A percentile compares a stretch with the other conserved stretches of the same genome.
These are phyloP conservation scores for Prosopis cineraria DNA, from an alignment of 306 rosid genomes.

Conservation along the genomic window DNA sequence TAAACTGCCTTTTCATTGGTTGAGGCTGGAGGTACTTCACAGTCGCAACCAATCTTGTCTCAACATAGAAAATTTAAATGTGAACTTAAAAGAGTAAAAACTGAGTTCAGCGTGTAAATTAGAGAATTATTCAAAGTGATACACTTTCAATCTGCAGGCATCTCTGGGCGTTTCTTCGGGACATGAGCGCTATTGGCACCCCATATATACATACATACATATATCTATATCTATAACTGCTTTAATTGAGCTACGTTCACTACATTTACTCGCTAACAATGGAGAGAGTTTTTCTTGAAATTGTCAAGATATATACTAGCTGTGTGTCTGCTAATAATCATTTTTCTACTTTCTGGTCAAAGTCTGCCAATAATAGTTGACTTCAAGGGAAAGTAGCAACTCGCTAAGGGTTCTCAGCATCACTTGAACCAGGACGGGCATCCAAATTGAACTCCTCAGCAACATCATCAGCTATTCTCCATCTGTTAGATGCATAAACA, in stretches of 20 bases:
- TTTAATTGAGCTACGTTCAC: background rate
- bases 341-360: background rate
- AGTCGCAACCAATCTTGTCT: background rate
- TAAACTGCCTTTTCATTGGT: background rate
- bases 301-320: constrained; percentile 26
- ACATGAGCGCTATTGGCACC: constrained; percentile 8
- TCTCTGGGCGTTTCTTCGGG: constrained; percentile 1
- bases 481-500: constrained; percentile 40
- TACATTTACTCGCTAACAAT: constrained; percentile 22
- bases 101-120: background rate
- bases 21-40: background rate
- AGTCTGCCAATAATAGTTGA: constrained; percentile 35
- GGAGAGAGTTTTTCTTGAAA: constrained; percentile 31
- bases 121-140: constrained; percentile 4
- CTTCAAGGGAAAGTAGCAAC: constrained; percentile 27
- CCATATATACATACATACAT: background rate
- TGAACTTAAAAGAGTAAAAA: background rate
- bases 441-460: constrained; percentile 66
- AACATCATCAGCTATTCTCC: constrained; percentile 64
- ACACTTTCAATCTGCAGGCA: constrained; percentile 9
- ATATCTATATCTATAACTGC: constrained; percentile 32
- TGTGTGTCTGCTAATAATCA: constrained; percentile 35
- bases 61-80: background rate
- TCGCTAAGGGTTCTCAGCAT: constrained; percentile 61
- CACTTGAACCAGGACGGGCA: constrained; percentile 63